Evolutionary conservation across 1,284 basidiomycete species (phyloP).

Genomic region (Trichosporon inkin): DNA sequence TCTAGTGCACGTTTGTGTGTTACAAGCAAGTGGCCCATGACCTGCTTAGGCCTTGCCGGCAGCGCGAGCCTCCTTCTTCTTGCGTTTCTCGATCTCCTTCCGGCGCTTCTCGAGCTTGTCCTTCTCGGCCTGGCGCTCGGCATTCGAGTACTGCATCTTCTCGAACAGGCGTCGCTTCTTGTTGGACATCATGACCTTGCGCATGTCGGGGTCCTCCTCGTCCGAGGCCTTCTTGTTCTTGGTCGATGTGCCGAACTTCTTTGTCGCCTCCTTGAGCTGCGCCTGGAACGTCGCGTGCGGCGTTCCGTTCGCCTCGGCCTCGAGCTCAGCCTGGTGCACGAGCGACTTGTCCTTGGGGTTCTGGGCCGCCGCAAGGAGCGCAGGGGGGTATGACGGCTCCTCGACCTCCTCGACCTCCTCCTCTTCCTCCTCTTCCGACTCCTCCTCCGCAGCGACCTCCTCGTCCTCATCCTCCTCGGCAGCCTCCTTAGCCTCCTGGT

Average conservation of each 20-base stretch:
- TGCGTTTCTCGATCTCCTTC: constrained; percentile 59
- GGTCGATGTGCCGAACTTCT: constrained; percentile 50
- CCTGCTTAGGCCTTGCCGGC: constrained; percentile 10
- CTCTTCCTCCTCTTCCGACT: constrained; percentile 50
- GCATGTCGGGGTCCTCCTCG: constrained; percentile 65
- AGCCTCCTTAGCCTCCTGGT: constrained; percentile 51
- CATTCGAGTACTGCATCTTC: constrained; percentile 85
- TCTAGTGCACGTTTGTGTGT: constrained; percentile 1
- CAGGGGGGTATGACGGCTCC: constrained; percentile 50
- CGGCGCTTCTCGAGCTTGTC: constrained; percentile 62
- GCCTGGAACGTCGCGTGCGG: constrained; percentile 79
- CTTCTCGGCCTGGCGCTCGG: constrained; percentile 69
- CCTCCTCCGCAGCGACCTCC: constrained; percentile 44
- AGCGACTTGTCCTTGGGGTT: constrained; percentile 64
- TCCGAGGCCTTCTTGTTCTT: constrained; percentile 53
- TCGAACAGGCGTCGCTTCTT: constrained; percentile 94
- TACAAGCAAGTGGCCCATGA: neutral
- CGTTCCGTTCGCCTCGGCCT: constrained; percentile 84
- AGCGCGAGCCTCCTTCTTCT: constrained; percentile 50
- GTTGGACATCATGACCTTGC: constrained; percentile 98
- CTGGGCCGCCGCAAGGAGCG: constrained; percentile 58
- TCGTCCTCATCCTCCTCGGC: constrained; percentile 42
- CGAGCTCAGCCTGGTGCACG: constrained; percentile 83
- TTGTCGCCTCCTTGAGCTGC: constrained; percentile 66
- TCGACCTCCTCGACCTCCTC: constrained; percentile 45